Evolutionary conservation across 1,284 basidiomycete species (phyloP).

Genomic region (Sporisorium iseilematis-ciliati): DNA sequence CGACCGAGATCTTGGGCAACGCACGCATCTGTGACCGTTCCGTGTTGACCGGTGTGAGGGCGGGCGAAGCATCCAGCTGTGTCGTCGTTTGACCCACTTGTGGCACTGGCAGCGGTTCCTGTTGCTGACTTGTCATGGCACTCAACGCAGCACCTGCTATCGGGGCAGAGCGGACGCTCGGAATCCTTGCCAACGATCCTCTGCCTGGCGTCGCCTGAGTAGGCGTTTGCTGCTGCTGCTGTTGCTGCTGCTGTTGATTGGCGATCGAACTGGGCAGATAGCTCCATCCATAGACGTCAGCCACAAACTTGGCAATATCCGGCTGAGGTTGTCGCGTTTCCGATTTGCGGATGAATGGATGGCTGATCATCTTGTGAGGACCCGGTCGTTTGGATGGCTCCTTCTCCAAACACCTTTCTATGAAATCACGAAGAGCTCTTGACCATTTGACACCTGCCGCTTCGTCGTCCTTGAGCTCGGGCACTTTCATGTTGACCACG

Average conservation of each 20-base stretch:
- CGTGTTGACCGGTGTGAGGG: slow-evolving; percentile 6
- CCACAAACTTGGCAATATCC: slow-evolving; percentile 78
- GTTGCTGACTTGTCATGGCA: slow-evolving; percentile 9
- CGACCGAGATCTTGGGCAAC: slow-evolving; percentile 41
- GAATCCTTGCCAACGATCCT: slow-evolving; percentile 34
- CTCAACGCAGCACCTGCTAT: slow-evolving; percentile 28
- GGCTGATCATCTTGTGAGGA: slow-evolving; percentile 84
- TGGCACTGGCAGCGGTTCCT: background rate
- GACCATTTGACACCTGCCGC: slow-evolving; percentile 77
- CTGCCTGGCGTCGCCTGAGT: slow-evolving; percentile 31
- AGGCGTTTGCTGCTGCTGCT: slow-evolving; percentile 35
- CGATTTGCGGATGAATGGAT: slow-evolving; percentile 85
- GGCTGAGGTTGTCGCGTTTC: slow-evolving; percentile 81
- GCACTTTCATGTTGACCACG: slow-evolving; percentile 88
- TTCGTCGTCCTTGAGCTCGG: slow-evolving; percentile 76
- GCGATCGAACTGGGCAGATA: slow-evolving; percentile 46
- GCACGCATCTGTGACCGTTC: slow-evolving; percentile 8
- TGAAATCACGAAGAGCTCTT: slow-evolving; percentile 90
- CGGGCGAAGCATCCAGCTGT: slow-evolving; percentile 14
- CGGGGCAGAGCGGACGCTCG: slow-evolving; percentile 47
- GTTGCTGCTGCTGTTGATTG: slow-evolving; percentile 30
- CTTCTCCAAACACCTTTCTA: slow-evolving; percentile 81
- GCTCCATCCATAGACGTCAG: slow-evolving; percentile 86
- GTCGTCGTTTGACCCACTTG: background rate
- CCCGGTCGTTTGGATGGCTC: slow-evolving; percentile 78